Evolutionary conservation across 352 stramenopile genomes (phyloP), one percentile per base, ranked within the genome.

Genomic region (Phytophthora aleatoria): DNA sequence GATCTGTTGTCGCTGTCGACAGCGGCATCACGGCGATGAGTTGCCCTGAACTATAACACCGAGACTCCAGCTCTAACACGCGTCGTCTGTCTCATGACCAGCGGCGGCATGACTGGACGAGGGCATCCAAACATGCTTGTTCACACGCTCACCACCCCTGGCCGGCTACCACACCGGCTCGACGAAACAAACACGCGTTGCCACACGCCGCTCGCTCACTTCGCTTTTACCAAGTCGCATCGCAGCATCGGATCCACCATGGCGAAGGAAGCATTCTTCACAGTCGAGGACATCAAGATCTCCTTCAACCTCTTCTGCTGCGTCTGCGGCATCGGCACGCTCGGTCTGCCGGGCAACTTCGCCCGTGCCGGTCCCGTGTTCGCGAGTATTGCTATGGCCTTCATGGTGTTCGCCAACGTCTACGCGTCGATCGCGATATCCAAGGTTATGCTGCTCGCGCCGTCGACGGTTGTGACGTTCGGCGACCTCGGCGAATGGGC

Each of bases 331-430:
- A 83, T 89, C 50, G 80, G 80, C 11, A 85, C 80, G 49, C 75
- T 89, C 50, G 79, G 79, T 50, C 70, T 89, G 45, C 79, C 80
- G 2, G 70, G 69, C 13, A 89, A 87, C 57, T 89, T 76, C 26
- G 63, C 79, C 15, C 79, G 79, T 20, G 77, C 79, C 9, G 79
- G 79, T 0, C 77, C 77, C 1, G n/a, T 71, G 41, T 71, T 70
- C 48, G 79, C 79, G 10, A 64, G 65, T 3, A 63, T 78, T 38
- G 79, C 79, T 2, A 69, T 85, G 57, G 30, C 74, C 20, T 86
- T 86, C 61, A 87, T 87, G 79, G 64, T 73, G 0, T 67, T 72
- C 27, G 69, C 72, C 49, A 87, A 73, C 62, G 51, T 70, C 13
- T 73, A 73, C 61, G 31, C 66, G n/a, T 68, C 59, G 30, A 71